Evolutionary conservation across 2,329 filamentous ascomycete species (phyloP).

Genomic region (Periconia sp.): DNA sequence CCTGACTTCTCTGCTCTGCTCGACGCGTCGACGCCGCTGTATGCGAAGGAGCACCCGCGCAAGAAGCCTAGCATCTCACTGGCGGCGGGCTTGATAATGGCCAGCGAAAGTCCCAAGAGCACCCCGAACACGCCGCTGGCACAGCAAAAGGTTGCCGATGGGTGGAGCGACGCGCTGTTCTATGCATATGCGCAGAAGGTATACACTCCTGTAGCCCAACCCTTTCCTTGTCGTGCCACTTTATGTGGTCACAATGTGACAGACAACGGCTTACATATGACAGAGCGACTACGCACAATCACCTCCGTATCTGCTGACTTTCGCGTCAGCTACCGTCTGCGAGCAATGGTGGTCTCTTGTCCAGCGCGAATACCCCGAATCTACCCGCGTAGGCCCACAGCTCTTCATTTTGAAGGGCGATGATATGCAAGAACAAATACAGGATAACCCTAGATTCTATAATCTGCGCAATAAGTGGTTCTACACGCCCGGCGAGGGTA

Average conservation of each 20-base stretch:
- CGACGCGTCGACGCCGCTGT: slow-evolving; percentile 33
- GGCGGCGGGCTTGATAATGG: slow-evolving; percentile 45
- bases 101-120: slow-evolving; percentile 27
- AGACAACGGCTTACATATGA: slow-evolving; percentile 11
- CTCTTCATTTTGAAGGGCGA: slow-evolving; percentile 43
- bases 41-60: slow-evolving; percentile 22
- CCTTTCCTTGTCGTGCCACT: neutral
- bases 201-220: slow-evolving; percentile 8
- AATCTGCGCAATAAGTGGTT: slow-evolving; percentile 43
- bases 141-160: slow-evolving; percentile 17
- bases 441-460: slow-evolving; percentile 36
- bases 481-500: slow-evolving; percentile 33
- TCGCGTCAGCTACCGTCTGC: slow-evolving; percentile 37
- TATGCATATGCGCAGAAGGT: slow-evolving; percentile 46
- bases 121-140: slow-evolving; percentile 23
- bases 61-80: slow-evolving; percentile 43
- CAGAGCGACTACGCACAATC: slow-evolving; percentile 40
- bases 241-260: neutral
- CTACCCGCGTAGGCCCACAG: slow-evolving; percentile 37
- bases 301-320: slow-evolving; percentile 42
- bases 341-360: slow-evolving; percentile 44
- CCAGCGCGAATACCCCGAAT: slow-evolving; percentile 35
- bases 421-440: slow-evolving; percentile 40
- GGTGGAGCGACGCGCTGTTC: slow-evolving; percentile 30
- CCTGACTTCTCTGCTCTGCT: slow-evolving; percentile 40